Percentiles rank a stretch among this genome's conserved stretches.
Evolutionary conservation across 371 early-diverging fungal genomes (phyloP).

Genomic region (Nematocida sp.): DNA sequence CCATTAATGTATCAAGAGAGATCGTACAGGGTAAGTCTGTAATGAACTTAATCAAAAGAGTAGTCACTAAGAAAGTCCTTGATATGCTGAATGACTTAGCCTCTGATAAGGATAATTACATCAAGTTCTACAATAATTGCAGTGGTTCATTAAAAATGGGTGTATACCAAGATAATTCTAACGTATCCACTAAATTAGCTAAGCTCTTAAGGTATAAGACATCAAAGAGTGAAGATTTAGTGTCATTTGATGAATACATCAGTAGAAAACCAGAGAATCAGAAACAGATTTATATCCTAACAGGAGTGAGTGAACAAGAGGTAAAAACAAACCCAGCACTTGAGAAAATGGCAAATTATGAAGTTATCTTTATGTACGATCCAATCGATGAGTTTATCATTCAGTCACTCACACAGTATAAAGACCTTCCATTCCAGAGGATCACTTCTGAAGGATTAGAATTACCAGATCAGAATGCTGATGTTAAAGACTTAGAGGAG

Average conservation of each 20-base stretch:
- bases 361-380: slow-evolving; percentile 81
- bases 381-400: slow-evolving; percentile 85
- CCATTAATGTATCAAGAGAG: slow-evolving; percentile 91
- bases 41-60: slow-evolving; percentile 85
- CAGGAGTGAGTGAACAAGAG: slow-evolving; percentile 75
- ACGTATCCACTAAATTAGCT: slow-evolving; percentile 79
- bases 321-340: slow-evolving; percentile 79
- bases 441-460: slow-evolving; percentile 79
- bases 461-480: slow-evolving; percentile 74
- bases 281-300: slow-evolving; percentile 79
- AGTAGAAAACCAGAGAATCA: slow-evolving; percentile 80
- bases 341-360: slow-evolving; percentile 80
- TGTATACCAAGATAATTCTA: slow-evolving; percentile 77
- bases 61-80: slow-evolving; percentile 82
- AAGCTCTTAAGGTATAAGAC: slow-evolving; percentile 83
- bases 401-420: slow-evolving; percentile 77
- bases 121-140: slow-evolving; percentile 86
- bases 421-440: slow-evolving; percentile 77
- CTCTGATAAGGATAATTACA: slow-evolving; percentile 78
- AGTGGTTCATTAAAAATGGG: slow-evolving; percentile 85
- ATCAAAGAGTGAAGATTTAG: slow-evolving; percentile 79
- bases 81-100: slow-evolving; percentile 82
- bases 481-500: slow-evolving; percentile 74
- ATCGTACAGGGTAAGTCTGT: slow-evolving; percentile 87
- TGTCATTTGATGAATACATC: slow-evolving; percentile 81